Conservation (phyloP, 371 early-diverging fungal species). For the Zychaea mexicana region DNA sequence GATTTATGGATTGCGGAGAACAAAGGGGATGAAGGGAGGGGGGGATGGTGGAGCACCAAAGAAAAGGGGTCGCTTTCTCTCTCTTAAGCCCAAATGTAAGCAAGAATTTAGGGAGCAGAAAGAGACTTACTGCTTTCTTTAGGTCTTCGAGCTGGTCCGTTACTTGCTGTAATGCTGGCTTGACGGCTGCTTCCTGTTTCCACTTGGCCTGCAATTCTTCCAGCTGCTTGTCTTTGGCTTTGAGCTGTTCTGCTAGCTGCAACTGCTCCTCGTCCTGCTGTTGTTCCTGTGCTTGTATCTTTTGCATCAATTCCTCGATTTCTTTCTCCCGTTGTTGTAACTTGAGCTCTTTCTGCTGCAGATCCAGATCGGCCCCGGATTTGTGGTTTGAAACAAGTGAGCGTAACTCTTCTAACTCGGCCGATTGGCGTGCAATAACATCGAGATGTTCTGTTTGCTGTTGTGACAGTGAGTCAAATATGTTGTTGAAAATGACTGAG, state of each 20-base stretch:
- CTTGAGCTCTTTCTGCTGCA: not conserved
- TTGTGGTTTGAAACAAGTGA: constrained; percentile 12
- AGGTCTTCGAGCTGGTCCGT: constrained; percentile 40
- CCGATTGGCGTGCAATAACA: constrained; percentile 38
- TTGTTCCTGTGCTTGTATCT: constrained; percentile 15
- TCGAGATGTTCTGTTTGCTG: constrained; percentile 43
- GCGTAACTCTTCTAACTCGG: constrained; percentile 40
- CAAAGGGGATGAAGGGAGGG: not conserved
- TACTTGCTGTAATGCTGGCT: constrained; percentile 42
- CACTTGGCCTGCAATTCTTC: constrained; percentile 34
- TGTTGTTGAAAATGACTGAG: not conserved
- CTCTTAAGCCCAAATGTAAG: not conserved
- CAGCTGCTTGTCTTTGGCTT: constrained; percentile 33
- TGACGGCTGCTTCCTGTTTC: constrained; percentile 35
- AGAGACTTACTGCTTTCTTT: constrained; percentile 35
- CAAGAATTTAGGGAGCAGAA: not conserved
- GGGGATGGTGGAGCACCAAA: no score
- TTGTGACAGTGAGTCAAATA: no score
- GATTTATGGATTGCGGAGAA: no score
- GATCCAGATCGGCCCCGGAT: constrained; percentile 3
- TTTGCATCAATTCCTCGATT: constrained; percentile 24
- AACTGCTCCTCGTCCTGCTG: constrained; percentile 11
- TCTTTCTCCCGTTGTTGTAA: constrained; percentile 30
- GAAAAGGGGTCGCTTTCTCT: not conserved
- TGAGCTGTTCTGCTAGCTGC: constrained; percentile 36